Evolutionary conservation across 768 basidiomycete species (phyloP), one percentile per base, ranked within the genome.

Genomic region (Coprinopsis sp.): DNA sequence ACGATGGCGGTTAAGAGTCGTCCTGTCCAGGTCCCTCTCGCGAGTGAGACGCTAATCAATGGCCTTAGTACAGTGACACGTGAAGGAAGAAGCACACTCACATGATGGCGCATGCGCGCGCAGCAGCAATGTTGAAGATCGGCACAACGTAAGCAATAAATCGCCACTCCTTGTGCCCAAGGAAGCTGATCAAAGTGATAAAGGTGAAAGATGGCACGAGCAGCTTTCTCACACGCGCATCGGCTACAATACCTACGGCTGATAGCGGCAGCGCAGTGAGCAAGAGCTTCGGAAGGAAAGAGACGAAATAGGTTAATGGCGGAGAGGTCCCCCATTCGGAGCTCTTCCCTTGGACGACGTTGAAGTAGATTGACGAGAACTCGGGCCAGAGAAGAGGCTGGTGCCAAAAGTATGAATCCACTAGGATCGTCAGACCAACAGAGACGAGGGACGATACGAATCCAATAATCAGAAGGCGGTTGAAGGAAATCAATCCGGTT

Each of bases 81-180:
- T 42, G 8, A 40, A 29, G 37, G 33, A 40, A 25, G 36, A 36
- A 6, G 18, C 16, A 39, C 21, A 53, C 86, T 52, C 64, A 94
- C 88, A 93, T 60, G 62, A 73, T 77, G 4, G 68, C 60, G 2
- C 80, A 70, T 2, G 81, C 84, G 13, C 81, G 63, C 0, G 92
- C 84, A 2, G 88, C 91, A 2, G 84, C 78, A 3, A 93, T 63
- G 55, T 96, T 95, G 63, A 91, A 70, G 2, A 80, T 59, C 0
- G 94, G 93, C 0, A 97, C 78, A 14, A 82, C 75, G 58, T 98
- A 98, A 6, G 91, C 76, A 47, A 98, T 71, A 64, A 99, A 99
- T 6, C 96, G 78, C 96, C 96, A 99, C 65, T 99, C 96, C 62
- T 99, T 99, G 66, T 99, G 96, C 0, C 79, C 84, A 1, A 97